Conservation (phyloP, 2,329 filamentous ascomycete species). For the Pseudogymnoascus sp. region DNA sequence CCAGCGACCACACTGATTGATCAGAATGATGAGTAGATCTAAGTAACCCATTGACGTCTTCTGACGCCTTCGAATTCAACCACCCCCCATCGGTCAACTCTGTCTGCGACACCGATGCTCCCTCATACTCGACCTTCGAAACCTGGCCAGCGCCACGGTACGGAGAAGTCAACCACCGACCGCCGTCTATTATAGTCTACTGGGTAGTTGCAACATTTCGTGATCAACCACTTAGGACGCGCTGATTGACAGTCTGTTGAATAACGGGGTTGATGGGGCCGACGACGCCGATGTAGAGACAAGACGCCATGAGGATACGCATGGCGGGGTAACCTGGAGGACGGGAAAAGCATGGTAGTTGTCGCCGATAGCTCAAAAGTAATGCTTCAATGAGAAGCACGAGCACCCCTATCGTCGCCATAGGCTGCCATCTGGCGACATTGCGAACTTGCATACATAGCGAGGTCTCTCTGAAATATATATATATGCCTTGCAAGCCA, state of each 20-base stretch:
- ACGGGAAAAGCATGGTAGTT: not conserved
- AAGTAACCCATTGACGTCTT: not conserved
- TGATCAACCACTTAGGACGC: constrained; percentile 7
- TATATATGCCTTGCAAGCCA: constrained; percentile 1
- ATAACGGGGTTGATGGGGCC: not conserved
- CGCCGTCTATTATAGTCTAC: not conserved
- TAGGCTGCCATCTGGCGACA: constrained; percentile 2
- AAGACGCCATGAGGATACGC: not conserved
- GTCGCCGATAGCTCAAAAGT: not conserved
- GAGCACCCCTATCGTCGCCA: not conserved
- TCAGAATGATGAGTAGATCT: not conserved
- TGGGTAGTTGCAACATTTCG: not conserved
- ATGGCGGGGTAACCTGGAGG: not conserved
- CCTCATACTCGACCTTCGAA: not conserved
- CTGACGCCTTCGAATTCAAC: not conserved
- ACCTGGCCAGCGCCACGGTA: not conserved
- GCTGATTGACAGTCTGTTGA: not conserved
- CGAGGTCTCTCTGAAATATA: constrained; percentile 4
- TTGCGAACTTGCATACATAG: not conserved
- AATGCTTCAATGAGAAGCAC: not conserved
- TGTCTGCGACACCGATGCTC: not conserved
- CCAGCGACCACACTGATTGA: not conserved
- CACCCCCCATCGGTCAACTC: not conserved
- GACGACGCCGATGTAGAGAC: not conserved
- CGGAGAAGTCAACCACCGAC: not conserved